These are phyloP conservation scores for Backusella tarrabulga DNA, from an alignment of 192 early-diverging fungal genomes.

Conservation along the genomic window DNA sequence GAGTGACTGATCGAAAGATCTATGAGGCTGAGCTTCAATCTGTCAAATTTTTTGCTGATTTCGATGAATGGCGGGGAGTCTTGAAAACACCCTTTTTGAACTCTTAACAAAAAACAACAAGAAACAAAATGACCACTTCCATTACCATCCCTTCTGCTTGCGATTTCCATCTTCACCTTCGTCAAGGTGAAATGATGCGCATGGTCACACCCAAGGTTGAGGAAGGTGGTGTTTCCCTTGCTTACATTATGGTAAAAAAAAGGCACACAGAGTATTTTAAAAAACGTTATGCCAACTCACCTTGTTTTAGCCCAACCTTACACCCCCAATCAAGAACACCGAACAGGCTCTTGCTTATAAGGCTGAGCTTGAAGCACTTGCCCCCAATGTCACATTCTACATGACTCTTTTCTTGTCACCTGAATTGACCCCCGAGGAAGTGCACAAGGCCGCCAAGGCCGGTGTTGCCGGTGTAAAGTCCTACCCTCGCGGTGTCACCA, in stretches of 20 bases:
- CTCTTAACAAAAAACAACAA: neutral
- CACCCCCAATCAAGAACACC: constrained; percentile 86
- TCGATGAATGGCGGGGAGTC: neutral
- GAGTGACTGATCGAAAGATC: too few species aligned
- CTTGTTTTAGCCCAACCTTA: constrained; percentile 80
- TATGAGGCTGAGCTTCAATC: neutral
- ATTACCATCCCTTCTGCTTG: constrained; percentile 69
- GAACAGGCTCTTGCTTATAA: constrained; percentile 88
- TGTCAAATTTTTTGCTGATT: neutral
- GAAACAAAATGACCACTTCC: constrained; percentile 19
- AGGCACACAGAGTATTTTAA: neutral
- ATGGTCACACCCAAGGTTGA: constrained; percentile 82
- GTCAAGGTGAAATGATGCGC: constrained; percentile 90
- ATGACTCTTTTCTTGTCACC: constrained; percentile 93
- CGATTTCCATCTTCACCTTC: constrained; percentile 94
- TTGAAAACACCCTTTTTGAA: neutral
- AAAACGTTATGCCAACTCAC: neutral
- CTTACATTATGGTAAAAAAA: constrained; percentile 84
- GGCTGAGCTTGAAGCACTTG: constrained; percentile 70
- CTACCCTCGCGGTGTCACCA: constrained; percentile 95
- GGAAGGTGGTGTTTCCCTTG: constrained; percentile 79
- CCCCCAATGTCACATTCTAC: constrained; percentile 84
- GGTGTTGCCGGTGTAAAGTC: constrained; percentile 90
- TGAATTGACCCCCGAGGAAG: constrained; percentile 87
- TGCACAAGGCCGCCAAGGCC: constrained; percentile 75